phyloP scores from a whole-genome alignment of 345 rosid species.

The Pistacia integerrima region DNA sequence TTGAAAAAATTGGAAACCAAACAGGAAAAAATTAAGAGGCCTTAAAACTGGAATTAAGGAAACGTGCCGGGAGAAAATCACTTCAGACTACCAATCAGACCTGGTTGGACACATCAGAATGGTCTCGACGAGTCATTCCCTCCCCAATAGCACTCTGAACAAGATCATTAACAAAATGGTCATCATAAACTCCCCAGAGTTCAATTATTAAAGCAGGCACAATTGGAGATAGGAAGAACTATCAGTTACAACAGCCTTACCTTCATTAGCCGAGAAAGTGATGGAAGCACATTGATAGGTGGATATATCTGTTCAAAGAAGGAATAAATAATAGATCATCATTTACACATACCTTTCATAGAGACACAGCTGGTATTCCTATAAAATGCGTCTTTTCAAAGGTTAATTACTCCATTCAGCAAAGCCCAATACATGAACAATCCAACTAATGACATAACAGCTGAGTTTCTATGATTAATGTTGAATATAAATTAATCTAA shows the following conservation, averaged over 20 bases:
- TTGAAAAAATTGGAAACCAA: neutral
- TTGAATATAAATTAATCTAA: neutral
- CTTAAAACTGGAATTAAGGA: neutral
- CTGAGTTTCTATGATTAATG: neutral
- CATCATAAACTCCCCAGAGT: neutral
- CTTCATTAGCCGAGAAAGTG: constrained; percentile 98
- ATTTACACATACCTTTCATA: neutral
- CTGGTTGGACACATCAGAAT: constrained; percentile 94
- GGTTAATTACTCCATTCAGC: neutral
- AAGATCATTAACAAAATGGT: constrained; percentile 3
- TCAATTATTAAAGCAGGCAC: neutral
- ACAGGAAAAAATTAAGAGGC: neutral
- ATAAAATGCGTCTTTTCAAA: neutral
- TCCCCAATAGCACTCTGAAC: constrained; percentile 96
- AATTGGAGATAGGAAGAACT: neutral
- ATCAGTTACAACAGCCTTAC: constrained; percentile 30
- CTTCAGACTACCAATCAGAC: constrained; percentile 33
- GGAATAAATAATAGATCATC: neutral
- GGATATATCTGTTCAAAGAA: constrained; percentile 80
- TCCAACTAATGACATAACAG: too few species aligned
- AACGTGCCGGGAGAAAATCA: neutral
- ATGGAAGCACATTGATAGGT: constrained; percentile 96
- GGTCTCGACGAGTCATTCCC: constrained; percentile 95
- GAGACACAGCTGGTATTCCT: neutral
- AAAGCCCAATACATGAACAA: neutral